A percentile compares a stretch with the other conserved stretches of the same genome.
Conservation (phyloP, 2,329 filamentous ascomycete species). For the Chaetoscypha palmicola region DNA sequence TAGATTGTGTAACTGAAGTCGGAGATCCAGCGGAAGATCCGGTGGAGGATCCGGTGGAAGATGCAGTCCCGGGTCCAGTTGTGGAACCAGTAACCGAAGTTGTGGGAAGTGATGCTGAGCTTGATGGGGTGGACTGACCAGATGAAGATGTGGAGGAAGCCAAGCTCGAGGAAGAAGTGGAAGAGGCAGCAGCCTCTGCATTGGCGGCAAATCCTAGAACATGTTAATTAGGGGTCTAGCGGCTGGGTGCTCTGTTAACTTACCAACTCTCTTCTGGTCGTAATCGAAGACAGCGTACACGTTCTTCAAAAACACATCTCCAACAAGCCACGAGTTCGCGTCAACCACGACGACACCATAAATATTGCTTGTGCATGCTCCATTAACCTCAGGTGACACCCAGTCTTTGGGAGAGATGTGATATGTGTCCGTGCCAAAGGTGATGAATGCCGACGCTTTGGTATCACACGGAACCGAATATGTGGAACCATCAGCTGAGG, state of each 20-base stretch:
- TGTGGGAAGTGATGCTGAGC: slow-evolving; percentile 1
- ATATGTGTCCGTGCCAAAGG: slow-evolving; percentile 62
- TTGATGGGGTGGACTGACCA: slow-evolving; percentile 16
- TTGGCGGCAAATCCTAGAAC: slow-evolving; percentile 12
- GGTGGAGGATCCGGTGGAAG: slow-evolving; percentile 5
- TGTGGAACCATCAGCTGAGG: slow-evolving; percentile 49
- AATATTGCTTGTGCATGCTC: slow-evolving; percentile 63
- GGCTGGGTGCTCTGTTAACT: slow-evolving; percentile 20
- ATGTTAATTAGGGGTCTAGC: slow-evolving; percentile 13
- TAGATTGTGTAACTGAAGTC: slow-evolving; percentile 12
- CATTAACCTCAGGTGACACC: slow-evolving; percentile 38
- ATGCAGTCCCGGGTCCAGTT: slow-evolving; percentile 1
- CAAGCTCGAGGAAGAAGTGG: slow-evolving; percentile 11
- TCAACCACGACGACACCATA: slow-evolving; percentile 63
- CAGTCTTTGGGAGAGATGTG: slow-evolving; percentile 65
- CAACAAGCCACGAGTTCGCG: slow-evolving; percentile 65
- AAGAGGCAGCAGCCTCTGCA: slow-evolving; percentile 9
- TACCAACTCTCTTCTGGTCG: slow-evolving; percentile 58
- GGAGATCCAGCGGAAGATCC: slow-evolving; percentile 7
- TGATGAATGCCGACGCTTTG: slow-evolving; percentile 51
- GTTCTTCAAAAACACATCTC: slow-evolving; percentile 82
- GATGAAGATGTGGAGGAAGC: slow-evolving; percentile 20
- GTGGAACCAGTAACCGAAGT: neutral
- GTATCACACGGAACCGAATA: slow-evolving; percentile 70
- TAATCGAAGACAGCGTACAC: slow-evolving; percentile 82